These are phyloP conservation scores for Backusella westeae DNA, from an alignment of 192 early-diverging fungal species.

Conservation along the genomic window DNA sequence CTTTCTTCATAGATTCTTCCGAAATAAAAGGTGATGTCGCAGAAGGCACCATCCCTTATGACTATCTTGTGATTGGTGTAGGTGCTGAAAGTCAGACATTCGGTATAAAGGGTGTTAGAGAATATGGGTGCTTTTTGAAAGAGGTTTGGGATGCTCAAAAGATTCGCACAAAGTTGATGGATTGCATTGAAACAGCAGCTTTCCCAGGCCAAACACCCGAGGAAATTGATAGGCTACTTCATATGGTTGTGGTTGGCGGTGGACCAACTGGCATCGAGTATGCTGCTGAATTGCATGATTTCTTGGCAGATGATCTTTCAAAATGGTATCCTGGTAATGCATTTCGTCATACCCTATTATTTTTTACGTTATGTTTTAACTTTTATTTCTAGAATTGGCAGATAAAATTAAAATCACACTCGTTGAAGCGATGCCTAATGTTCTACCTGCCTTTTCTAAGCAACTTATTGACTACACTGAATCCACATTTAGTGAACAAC, in stretches of 20 bases:
- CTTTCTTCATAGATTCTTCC: slow-evolving; percentile 52
- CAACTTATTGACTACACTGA: slow-evolving; percentile 82
- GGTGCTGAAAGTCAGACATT: slow-evolving; percentile 82
- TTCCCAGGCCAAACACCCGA: slow-evolving; percentile 72
- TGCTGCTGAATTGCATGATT: slow-evolving; percentile 83
- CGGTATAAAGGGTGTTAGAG: slow-evolving; percentile 72
- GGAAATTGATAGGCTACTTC: slow-evolving; percentile 70
- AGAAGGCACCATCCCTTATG: slow-evolving; percentile 62
- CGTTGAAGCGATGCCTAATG: slow-evolving; percentile 75
- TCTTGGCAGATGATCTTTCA: slow-evolving; percentile 70
- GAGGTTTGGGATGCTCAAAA: slow-evolving; percentile 75
- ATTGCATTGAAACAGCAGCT: slow-evolving; percentile 66
- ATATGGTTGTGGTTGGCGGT: slow-evolving; percentile 80
- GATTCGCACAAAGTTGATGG: slow-evolving; percentile 76
- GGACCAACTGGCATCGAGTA: slow-evolving; percentile 67
- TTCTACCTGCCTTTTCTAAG: slow-evolving; percentile 75
- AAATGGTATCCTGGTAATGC: slow-evolving; percentile 65
- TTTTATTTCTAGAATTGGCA: slow-evolving; percentile 50
- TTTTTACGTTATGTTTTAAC: background rate
- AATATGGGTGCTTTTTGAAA: slow-evolving; percentile 78
- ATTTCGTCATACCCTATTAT: slow-evolving; percentile 33
- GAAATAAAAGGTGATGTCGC: slow-evolving; percentile 63
- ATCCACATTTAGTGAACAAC: slow-evolving; percentile 69
- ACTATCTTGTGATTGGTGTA: slow-evolving; percentile 76
- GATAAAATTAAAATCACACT: slow-evolving; percentile 78